Percentiles rank a stretch among this genome's conserved stretches.
Conservation (phyloP, 768 basidiomycete genomes). For the Butyriboletus loyo region DNA sequence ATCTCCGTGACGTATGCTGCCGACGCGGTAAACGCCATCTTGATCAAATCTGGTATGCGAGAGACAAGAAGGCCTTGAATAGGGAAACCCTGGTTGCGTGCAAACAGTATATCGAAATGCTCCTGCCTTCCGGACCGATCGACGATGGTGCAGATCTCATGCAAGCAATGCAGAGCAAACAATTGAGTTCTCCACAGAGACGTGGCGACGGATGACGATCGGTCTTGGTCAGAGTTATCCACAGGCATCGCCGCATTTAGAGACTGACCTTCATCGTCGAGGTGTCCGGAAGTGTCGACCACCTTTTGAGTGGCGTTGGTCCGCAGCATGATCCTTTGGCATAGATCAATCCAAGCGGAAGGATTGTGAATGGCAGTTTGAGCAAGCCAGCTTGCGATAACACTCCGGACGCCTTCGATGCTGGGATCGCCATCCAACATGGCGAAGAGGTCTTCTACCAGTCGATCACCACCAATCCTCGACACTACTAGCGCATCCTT, state of each 20-base stretch:
- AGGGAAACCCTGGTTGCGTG: slow-evolving; percentile 56
- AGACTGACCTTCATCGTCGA: slow-evolving; percentile 94
- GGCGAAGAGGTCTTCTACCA: slow-evolving; percentile 93
- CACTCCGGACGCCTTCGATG: slow-evolving; percentile 89
- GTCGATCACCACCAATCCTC: slow-evolving; percentile 85
- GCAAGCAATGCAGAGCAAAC: slow-evolving; percentile 90
- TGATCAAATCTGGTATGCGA: slow-evolving; percentile 89
- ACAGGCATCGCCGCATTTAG: slow-evolving; percentile 58
- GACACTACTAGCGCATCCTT: slow-evolving; percentile 91
- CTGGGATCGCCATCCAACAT: slow-evolving; percentile 94
- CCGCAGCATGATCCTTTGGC: slow-evolving; percentile 94
- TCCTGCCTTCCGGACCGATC: slow-evolving; percentile 70
- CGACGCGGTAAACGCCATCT: slow-evolving; percentile 96
- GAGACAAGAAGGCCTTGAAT: slow-evolving; percentile 69
- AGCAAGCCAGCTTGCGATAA: slow-evolving; percentile 91
- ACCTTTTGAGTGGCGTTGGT: slow-evolving; percentile 83
- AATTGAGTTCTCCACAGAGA: slow-evolving; percentile 96
- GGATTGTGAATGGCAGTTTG: slow-evolving; percentile 93
- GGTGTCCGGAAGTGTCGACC: slow-evolving; percentile 54
- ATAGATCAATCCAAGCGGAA: slow-evolving; percentile 97
- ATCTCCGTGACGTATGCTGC: slow-evolving; percentile 97
- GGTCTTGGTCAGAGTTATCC: slow-evolving; percentile 28
- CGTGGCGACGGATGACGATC: slow-evolving; percentile 44
- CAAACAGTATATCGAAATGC: slow-evolving; percentile 77
- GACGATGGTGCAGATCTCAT: slow-evolving; percentile 80